Evolutionary conservation across 345 rosid genomes (phyloP).

Genomic region (Citrus mangshanensis): DNA sequence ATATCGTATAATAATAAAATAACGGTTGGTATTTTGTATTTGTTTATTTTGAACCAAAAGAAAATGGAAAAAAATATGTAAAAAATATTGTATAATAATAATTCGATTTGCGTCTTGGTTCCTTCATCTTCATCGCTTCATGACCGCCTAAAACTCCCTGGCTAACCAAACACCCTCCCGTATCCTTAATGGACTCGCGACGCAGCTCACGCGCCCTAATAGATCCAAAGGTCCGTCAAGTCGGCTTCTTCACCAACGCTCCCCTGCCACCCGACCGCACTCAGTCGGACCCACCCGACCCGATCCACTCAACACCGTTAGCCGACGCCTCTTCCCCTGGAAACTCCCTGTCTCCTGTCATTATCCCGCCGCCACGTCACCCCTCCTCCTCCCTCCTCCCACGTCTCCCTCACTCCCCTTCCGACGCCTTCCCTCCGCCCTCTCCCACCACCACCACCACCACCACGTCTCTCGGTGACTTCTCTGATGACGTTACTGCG

Average conservation of each 20-base stretch:
- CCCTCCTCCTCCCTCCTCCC: constrained; percentile 41
- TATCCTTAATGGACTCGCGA: constrained; percentile 60
- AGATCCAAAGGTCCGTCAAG: constrained; percentile 87
- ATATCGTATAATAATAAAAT: too few relatives aligned
- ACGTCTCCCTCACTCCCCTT: constrained; percentile 21
- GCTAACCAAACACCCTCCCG: constrained; percentile 1
- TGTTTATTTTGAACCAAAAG: too few relatives aligned
- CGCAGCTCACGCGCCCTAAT: constrained; percentile 65
- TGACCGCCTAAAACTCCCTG: constrained; percentile 2
- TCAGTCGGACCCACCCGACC: constrained; percentile 36
- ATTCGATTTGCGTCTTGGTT: too few relatives aligned
- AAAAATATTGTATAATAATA: too few relatives aligned
- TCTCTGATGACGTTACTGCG: constrained; percentile 30
- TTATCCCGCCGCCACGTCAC: constrained; percentile 90
- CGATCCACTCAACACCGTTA: constrained; percentile 25
- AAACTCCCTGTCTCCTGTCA: constrained; percentile 75
- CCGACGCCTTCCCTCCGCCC: constrained; percentile 2
- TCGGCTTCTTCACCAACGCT: constrained; percentile 70
- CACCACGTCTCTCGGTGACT: constrained; percentile 12
- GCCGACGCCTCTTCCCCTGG: constrained; percentile 52
- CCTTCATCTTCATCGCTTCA: not conserved
- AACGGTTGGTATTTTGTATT: too few relatives aligned
- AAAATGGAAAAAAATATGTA: too few relatives aligned
- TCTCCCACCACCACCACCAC: constrained; percentile 5
- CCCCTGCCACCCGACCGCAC: constrained; percentile 38